Conservation (phyloP, 2,329 filamentous ascomycete species). For the Penicillium sumatraense region DNA sequence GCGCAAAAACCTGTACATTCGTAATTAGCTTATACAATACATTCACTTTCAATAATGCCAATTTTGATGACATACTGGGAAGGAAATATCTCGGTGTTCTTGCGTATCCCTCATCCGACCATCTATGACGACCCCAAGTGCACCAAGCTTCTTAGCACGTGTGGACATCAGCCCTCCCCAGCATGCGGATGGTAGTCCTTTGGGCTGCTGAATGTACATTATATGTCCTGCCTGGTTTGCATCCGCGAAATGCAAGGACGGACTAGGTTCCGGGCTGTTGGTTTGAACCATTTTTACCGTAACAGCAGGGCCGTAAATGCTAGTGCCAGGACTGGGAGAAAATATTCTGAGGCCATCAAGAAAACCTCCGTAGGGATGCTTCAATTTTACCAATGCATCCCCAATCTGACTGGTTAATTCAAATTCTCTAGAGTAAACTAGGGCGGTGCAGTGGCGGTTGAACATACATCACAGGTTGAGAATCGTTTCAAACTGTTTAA, state of each 20-base stretch:
- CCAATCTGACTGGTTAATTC: conserved; percentile 10
- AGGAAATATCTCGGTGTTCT: conserved; percentile 18
- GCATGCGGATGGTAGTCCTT: conserved; percentile 16
- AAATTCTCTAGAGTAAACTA: too few relatives aligned
- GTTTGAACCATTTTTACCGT: conserved; percentile 21
- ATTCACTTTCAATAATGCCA: too few relatives aligned
- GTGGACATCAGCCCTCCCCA: conserved; percentile 20
- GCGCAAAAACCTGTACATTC: conserved; percentile 14
- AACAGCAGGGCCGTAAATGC: conserved; percentile 15
- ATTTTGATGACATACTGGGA: conserved; percentile 6
- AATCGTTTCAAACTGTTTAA: too few relatives aligned
- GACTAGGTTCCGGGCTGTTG: conserved; percentile 14
- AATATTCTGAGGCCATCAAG: conserved; percentile 19
- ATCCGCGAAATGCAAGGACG: conserved; percentile 18
- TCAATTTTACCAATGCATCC: conserved; percentile 21
- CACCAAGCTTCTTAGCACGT: conserved; percentile 16
- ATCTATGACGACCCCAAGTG: conserved; percentile 13
- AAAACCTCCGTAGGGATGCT: conserved; percentile 18
- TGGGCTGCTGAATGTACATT: conserved; percentile 22
- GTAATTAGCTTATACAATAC: not conserved
- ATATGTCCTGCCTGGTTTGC: conserved; percentile 18
- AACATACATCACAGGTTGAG: too few relatives aligned
- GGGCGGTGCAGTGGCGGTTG: too few relatives aligned
- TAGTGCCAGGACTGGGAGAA: conserved; percentile 12
- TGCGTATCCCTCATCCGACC: conserved; percentile 16